Conservation (phyloP, 306 rosid genomes). For the Myrica gale region DNA sequence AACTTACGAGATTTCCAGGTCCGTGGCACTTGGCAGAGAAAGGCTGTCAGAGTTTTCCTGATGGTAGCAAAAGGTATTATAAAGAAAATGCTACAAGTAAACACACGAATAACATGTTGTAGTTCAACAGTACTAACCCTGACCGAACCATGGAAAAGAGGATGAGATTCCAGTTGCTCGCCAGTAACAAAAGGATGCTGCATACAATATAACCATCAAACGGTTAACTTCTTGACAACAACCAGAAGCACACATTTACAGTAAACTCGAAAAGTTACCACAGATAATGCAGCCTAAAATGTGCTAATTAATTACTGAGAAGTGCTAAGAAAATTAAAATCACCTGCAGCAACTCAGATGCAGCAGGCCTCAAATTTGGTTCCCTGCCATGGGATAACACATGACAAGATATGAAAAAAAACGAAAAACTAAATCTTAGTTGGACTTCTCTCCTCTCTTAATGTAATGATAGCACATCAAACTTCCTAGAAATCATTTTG, state of each 20-base stretch:
- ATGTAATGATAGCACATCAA: neutral
- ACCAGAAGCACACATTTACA: conserved; percentile 20
- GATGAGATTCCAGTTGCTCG: conserved; percentile 39
- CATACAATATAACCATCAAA: conserved; percentile 33
- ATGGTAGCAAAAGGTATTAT: conserved; percentile 25
- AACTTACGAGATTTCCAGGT: conserved; percentile 51
- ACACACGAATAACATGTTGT: conserved; percentile 21
- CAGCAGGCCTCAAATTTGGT: conserved; percentile 71
- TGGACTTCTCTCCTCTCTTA: neutral
- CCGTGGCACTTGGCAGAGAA: conserved; percentile 41
- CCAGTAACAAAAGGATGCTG: conserved; percentile 97
- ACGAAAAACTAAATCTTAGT: neutral
- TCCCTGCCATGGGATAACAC: conserved; percentile 62
- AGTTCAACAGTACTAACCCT: conserved; percentile 53
- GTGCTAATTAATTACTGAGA: conserved; percentile 18
- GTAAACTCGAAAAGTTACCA: conserved; percentile 13
- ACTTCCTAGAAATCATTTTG: conserved; percentile 2
- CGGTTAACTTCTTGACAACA: conserved; percentile 15
- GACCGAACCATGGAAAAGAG: conserved; percentile 35
- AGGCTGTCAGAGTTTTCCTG: conserved; percentile 58
- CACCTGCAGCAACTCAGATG: conserved; percentile 94
- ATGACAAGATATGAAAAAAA: neutral
- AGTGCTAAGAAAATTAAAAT: conserved; percentile 27
- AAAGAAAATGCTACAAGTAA: conserved; percentile 15
- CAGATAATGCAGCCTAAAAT: conserved; percentile 16